Percentiles rank a stretch among this genome's conserved stretches.
Evolutionary conservation across 2,329 filamentous ascomycete genomes (phyloP).

Genomic region (Lachnellula arida): DNA sequence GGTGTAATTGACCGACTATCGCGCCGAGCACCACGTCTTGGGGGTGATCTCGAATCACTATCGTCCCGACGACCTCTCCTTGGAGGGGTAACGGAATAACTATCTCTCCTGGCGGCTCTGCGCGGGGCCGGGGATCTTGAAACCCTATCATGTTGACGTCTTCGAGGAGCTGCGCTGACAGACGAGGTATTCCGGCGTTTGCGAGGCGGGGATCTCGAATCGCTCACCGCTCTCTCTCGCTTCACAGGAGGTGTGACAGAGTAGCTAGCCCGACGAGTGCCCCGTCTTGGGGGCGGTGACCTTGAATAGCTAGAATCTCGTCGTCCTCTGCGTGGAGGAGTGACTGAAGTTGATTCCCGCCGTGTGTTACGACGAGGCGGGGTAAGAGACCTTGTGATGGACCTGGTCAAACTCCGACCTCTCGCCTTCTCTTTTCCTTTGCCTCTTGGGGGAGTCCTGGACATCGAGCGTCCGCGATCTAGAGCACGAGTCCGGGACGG

Average conservation of each 20-base stretch:
- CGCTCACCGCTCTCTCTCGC: slow-evolving; percentile 15
- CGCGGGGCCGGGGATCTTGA: slow-evolving; percentile 21
- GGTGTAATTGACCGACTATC: slow-evolving; percentile 25
- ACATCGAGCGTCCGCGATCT: slow-evolving; percentile 18
- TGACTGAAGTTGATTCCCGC: slow-evolving; percentile 17
- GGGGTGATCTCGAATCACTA: slow-evolving; percentile 21
- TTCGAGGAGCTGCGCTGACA: slow-evolving; percentile 21
- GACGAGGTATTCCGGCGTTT: slow-evolving; percentile 24
- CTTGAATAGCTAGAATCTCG: slow-evolving; percentile 22
- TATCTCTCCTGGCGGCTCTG: slow-evolving; percentile 10
- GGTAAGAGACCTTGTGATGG: slow-evolving; percentile 20
- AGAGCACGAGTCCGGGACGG: slow-evolving; percentile 15
- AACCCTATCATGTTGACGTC: slow-evolving; percentile 14
- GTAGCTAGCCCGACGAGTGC: slow-evolving; percentile 13
- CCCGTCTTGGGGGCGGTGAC: slow-evolving; percentile 19
- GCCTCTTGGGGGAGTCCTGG: slow-evolving; percentile 15
- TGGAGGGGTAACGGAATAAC: slow-evolving; percentile 15
- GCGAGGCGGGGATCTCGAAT: slow-evolving; percentile 19
- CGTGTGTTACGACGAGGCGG: slow-evolving; percentile 14
- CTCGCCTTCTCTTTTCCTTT: slow-evolving; percentile 18
- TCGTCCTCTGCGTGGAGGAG: slow-evolving; percentile 19
- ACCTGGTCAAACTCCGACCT: slow-evolving; percentile 27
- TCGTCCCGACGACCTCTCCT: slow-evolving; percentile 13
- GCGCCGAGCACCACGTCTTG: slow-evolving; percentile 9
- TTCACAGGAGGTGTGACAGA: slow-evolving; percentile 19